Evolutionary conservation across 495 filamentous ascomycete species (phyloP).

Genomic region (Penicillium roqueforti): DNA sequence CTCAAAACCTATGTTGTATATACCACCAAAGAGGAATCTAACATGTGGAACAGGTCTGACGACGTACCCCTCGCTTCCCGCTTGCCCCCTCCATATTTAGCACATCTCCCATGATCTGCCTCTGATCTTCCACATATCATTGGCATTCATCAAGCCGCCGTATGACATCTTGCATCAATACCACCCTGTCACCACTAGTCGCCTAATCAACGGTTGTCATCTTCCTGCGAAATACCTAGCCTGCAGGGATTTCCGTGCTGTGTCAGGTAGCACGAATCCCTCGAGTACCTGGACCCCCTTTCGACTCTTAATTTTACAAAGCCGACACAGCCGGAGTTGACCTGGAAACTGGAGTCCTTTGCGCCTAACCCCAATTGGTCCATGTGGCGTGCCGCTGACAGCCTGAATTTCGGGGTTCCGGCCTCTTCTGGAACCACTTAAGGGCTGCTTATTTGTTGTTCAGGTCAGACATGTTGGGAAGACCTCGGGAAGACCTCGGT

Average conservation of each 20-base stretch:
- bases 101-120: slow-evolving; percentile 3
- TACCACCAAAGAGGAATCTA: neutral
- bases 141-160: neutral
- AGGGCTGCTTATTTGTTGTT: neutral
- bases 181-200: neutral
- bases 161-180: neutral
- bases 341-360: neutral
- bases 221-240: neutral
- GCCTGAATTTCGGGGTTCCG: neutral
- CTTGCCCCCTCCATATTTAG: slow-evolving; percentile 10
- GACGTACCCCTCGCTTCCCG: slow-evolving; percentile 7
- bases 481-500: neutral
- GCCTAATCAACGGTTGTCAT: neutral
- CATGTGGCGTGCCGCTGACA: slow-evolving; percentile 1
- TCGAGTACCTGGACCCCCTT: slow-evolving; percentile 1
- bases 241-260: neutral
- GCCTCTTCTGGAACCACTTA: neutral
- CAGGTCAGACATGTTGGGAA: neutral
- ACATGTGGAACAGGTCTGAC: slow-evolving; percentile 1
- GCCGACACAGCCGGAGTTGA: slow-evolving; percentile 2
- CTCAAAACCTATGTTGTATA: too few species aligned
- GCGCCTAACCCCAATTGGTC: neutral
- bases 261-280: neutral
- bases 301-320: neutral
- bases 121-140: slow-evolving; percentile 5